A percentile compares a stretch with the other conserved stretches of the same genome.
These are phyloP conservation scores for Sporothrix pallida DNA, from an alignment of 2,329 filamentous ascomycete genomes.

Conservation along the genomic window DNA sequence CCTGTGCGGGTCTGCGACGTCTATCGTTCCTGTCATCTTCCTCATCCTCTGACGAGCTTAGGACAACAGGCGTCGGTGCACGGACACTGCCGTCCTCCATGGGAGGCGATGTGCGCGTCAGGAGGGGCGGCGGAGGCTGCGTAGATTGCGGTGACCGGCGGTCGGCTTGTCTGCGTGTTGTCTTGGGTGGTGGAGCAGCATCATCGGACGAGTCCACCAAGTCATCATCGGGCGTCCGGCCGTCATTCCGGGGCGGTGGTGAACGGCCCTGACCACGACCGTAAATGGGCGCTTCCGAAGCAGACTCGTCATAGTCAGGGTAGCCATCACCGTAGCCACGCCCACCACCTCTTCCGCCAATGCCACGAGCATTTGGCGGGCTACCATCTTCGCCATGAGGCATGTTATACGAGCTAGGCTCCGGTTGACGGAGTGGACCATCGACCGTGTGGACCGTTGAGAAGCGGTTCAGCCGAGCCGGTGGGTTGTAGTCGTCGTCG, in stretches of 20 bases:
- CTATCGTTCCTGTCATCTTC: neutral
- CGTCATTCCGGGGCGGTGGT: neutral
- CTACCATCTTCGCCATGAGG: neutral
- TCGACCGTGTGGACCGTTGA: slow-evolving; percentile 24
- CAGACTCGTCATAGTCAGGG: neutral
- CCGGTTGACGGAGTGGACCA: neutral
- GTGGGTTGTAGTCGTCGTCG: neutral
- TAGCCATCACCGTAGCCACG: neutral
- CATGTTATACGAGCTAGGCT: slow-evolving; percentile 8
- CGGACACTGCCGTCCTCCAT: slow-evolving; percentile 18
- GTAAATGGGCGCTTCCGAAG: neutral
- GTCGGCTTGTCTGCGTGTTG: neutral
- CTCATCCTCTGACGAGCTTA: slow-evolving; percentile 18
- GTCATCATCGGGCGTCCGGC: neutral
- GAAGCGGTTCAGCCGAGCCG: slow-evolving; percentile 13
- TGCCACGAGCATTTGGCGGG: no score
- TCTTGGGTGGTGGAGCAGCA: neutral
- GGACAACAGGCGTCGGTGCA: neutral
- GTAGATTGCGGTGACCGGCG: neutral
- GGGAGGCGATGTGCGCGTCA: slow-evolving; percentile 29
- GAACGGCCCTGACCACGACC: neutral
- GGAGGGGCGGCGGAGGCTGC: slow-evolving; percentile 11
- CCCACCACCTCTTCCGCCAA: neutral
- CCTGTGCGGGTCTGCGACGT: neutral
- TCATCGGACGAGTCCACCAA: neutral